These are phyloP conservation scores for Fusarium nodosum DNA, from an alignment of 2,329 filamentous ascomycete genomes.

Conservation along the genomic window DNA sequence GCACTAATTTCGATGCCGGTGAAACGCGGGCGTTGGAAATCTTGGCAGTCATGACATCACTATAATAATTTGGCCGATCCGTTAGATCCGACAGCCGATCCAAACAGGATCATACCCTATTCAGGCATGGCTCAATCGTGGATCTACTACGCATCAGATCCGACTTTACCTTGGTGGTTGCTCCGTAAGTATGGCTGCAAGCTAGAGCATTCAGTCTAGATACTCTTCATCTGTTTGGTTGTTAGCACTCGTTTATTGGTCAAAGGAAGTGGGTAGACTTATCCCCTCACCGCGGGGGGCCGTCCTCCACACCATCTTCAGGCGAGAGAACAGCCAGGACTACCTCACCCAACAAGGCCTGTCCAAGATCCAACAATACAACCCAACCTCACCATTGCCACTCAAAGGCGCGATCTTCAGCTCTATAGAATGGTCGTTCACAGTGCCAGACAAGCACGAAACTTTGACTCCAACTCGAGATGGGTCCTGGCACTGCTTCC, in stretches of 20 bases:
- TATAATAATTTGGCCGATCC: constrained; percentile 9
- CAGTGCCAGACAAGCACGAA: constrained; percentile 82
- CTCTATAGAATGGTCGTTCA: constrained; percentile 25
- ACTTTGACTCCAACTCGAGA: constrained; percentile 94
- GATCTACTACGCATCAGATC: neutral
- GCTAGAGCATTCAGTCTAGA: neutral
- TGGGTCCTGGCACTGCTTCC: constrained; percentile 76
- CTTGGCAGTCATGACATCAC: constrained; percentile 39
- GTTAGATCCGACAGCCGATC: constrained; percentile 21
- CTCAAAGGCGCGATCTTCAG: constrained; percentile 16
- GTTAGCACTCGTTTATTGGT: constrained; percentile 47
- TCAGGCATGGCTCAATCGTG: neutral
- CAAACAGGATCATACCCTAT: constrained; percentile 11
- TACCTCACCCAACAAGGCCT: constrained; percentile 52
- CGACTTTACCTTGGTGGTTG: constrained; percentile 1
- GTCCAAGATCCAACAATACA: constrained; percentile 45
- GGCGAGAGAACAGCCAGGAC: constrained; percentile 65
- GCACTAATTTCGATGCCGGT: constrained; percentile 3
- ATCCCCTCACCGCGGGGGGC: constrained; percentile 64
- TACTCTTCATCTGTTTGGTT: constrained; percentile 39
- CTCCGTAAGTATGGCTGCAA: neutral
- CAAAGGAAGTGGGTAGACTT: constrained; percentile 56
- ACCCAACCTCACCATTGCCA: constrained; percentile 37
- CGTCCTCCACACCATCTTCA: constrained; percentile 64
- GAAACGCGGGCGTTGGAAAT: constrained; percentile 8